Evolutionary conservation across 2,329 filamentous ascomycete genomes (phyloP), one percentile per base, ranked within the genome.

Genomic region (Ophidiomyces ophidiicola): DNA sequence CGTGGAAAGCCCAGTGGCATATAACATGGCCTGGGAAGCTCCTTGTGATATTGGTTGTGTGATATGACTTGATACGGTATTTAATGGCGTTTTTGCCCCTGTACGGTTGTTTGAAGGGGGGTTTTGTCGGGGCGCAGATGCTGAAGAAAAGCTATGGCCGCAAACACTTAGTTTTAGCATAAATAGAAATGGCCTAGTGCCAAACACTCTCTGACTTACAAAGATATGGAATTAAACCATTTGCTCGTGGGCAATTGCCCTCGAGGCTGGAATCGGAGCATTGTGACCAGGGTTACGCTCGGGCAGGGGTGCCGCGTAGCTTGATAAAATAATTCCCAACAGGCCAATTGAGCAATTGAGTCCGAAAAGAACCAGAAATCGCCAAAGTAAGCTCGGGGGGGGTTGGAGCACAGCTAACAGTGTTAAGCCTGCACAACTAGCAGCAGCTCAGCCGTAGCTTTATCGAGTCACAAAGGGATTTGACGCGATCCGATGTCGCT

Each of bases 41-140:
- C 90, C 90, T 69, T 98, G 90, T 23, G 88, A 90, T 69, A 94
- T 96, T 58, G 87, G 88, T 66, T 96, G 87, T 18, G 90, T 98
- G 67, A 98, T 88, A 58, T 70, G 62, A 45, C 76, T 69, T 45
- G 87, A 94, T 58, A 88, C 70, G 61, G 76, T 84, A 72, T 98
- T 98, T 60, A 94, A 74, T 52, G 41, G 34, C 20, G 36, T 42
- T 6, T 38, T 38, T n/a, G 37, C 46, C 45, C 32, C 49, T 18
- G 12, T 10, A 19, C 28, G 38, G n/a, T 39, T 36, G 11, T 47
- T 38, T 5, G 45, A 46, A n/a, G 46, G 39, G 20, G 39, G 35
- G 15, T 41, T 25, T 25, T 40, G 38, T 15, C 20, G 32, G 30
- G 14, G 36, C 10, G 25, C n/a, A 15, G 33, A 28, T 30, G 19